These are phyloP conservation scores for Abelmoschus esculentus DNA, from an alignment of 345 rosid genomes.

Conservation along the genomic window DNA sequence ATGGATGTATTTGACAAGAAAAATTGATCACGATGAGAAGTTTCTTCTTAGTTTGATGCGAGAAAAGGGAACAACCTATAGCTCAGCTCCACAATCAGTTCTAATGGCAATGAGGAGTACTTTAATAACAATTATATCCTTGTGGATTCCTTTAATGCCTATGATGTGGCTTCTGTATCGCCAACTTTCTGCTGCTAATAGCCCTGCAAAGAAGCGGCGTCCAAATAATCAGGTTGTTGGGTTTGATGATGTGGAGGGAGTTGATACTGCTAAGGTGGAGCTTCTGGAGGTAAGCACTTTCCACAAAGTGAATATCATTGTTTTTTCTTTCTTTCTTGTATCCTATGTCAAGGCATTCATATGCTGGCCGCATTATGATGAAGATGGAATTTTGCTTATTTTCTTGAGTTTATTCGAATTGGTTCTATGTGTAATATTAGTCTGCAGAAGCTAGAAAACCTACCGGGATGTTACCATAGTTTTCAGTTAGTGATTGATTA, in stretches of 20 bases:
- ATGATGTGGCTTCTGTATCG: conserved; percentile 96
- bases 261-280: conserved; percentile 84
- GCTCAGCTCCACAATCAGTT: conserved; percentile 84
- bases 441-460: not conserved
- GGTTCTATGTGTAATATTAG: not conserved
- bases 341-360: conserved; percentile 1
- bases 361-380: not conserved
- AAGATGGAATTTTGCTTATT: not conserved
- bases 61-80: conserved; percentile 70
- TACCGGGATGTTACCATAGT: not conserved
- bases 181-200: conserved; percentile 78
- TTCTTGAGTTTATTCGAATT: not conserved
- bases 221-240: conserved; percentile 51
- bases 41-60: conserved; percentile 88
- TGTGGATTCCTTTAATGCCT: conserved; percentile 90
- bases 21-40: conserved; percentile 85
- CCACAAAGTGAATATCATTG: not conserved
- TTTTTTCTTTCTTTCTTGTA: not conserved
- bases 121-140: conserved; percentile 57
- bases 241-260: conserved; percentile 95
- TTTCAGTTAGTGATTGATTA: not conserved
- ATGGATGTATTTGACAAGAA: conserved; percentile 81
- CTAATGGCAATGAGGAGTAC: conserved; percentile 58
- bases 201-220: conserved; percentile 68
- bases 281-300: conserved; percentile 67